A percentile compares a stretch with the other conserved stretches of the same genome.
phyloP scores from a whole-genome alignment of 2,329 filamentous ascomycete species.

The Hirsutella rhossiliensis region DNA sequence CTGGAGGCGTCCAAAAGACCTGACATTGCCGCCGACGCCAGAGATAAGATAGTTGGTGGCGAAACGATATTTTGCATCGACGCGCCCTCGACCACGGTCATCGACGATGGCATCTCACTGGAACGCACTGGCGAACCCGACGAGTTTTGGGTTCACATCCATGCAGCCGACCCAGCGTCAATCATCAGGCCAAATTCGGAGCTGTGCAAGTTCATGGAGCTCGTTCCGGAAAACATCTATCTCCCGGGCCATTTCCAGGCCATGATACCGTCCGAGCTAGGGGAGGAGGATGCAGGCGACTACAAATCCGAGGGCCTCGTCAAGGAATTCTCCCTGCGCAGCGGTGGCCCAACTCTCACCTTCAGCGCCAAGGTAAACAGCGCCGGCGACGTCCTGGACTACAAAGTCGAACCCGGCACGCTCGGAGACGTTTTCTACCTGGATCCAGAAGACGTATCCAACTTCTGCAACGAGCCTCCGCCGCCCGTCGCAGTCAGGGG shows the following conservation, averaged over 20 bases:
- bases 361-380: slow-evolving; percentile 48
- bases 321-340: slow-evolving; percentile 41
- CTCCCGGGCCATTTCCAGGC: slow-evolving; percentile 42
- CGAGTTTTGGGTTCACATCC: slow-evolving; percentile 65
- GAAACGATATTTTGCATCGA: slow-evolving; percentile 64
- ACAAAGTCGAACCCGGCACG: slow-evolving; percentile 39
- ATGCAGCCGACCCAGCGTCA: slow-evolving; percentile 69
- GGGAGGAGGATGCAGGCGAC: slow-evolving; percentile 15
- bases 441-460: slow-evolving; percentile 36
- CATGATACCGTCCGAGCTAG: slow-evolving; percentile 39
- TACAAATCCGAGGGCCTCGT: slow-evolving; percentile 26
- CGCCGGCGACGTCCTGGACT: slow-evolving; percentile 39
- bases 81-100: slow-evolving; percentile 49
- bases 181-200: slow-evolving; percentile 47
- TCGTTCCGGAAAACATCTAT: slow-evolving; percentile 48
- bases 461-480: slow-evolving; percentile 25
- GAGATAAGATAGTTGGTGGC: slow-evolving; percentile 42
- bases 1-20: slow-evolving; percentile 21
- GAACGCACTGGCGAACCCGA: slow-evolving; percentile 39
- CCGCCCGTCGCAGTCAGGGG: slow-evolving; percentile 6
- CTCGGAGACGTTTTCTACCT: slow-evolving; percentile 46
- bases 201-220: slow-evolving; percentile 48
- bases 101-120: slow-evolving; percentile 70
- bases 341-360: slow-evolving; percentile 41
- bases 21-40: slow-evolving; percentile 35